phyloP scores from a whole-genome alignment of 176 grass and related monocot species.

The Zea mays region DNA sequence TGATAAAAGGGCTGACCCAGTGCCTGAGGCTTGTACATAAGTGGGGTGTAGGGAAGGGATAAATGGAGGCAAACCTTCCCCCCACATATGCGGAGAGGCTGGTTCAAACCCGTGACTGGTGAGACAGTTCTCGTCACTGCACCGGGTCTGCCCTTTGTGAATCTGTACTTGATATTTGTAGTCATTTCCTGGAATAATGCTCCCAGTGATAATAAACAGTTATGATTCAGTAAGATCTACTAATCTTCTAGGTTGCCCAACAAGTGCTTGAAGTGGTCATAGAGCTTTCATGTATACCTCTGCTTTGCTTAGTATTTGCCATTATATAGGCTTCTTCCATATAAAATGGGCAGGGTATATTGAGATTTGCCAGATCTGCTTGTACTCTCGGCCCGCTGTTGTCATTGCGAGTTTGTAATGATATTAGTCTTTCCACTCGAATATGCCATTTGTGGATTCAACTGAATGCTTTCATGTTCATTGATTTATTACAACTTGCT shows the following conservation, averaged over 20 bases:
- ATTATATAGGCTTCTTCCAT: background rate
- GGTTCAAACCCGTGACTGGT: too few species aligned
- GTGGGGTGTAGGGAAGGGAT: too few species aligned
- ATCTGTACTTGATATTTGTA: background rate
- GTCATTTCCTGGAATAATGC: background rate
- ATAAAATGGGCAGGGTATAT: background rate
- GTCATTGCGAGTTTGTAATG: background rate
- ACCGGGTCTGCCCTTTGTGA: too few species aligned
- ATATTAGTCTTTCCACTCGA: slow-evolving; percentile 21
- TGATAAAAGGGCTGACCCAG: background rate
- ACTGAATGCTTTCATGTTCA: slow-evolving; percentile 7
- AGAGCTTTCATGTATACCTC: background rate
- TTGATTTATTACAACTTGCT: background rate
- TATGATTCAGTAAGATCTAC: background rate
- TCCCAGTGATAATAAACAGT: slow-evolving; percentile 1
- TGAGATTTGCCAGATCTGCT: background rate
- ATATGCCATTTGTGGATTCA: background rate
- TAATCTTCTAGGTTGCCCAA: background rate
- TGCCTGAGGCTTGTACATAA: too few species aligned
- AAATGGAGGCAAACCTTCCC: too few species aligned
- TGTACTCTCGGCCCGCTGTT: background rate
- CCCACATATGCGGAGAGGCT: too few species aligned
- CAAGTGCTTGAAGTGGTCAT: background rate
- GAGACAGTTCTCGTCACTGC: too few species aligned
- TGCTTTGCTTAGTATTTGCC: background rate